Evolutionary conservation across 2,329 filamentous ascomycete genomes (phyloP).

Genomic region (Chlorencoelia australis): DNA sequence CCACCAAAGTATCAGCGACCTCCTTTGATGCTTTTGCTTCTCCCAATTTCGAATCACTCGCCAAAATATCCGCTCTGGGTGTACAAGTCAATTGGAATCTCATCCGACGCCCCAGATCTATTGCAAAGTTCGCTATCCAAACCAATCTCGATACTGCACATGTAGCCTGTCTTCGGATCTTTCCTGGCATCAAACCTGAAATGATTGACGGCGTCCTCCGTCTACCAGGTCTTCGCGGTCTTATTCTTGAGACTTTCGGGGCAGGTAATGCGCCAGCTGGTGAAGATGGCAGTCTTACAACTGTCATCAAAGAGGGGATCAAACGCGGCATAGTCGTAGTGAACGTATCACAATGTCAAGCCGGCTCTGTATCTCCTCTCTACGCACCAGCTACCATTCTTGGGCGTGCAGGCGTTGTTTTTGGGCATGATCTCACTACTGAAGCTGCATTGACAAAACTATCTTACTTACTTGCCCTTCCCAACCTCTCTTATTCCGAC

Average conservation of each 20-base stretch:
- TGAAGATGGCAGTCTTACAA: constrained; percentile 45
- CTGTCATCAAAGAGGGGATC: constrained; percentile 53
- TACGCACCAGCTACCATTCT: constrained; percentile 52
- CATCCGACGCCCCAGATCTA: constrained; percentile 45
- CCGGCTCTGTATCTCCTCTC: constrained; percentile 44
- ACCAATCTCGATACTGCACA: constrained; percentile 53
- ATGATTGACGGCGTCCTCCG: constrained; percentile 60
- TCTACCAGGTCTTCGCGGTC: constrained; percentile 50
- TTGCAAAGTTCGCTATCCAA: constrained; percentile 51
- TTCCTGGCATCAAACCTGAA: constrained; percentile 61
- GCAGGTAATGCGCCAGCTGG: constrained; percentile 62
- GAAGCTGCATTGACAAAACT: constrained; percentile 36
- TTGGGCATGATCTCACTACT: constrained; percentile 58
- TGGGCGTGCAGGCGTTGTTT: constrained; percentile 56
- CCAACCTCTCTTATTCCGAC: constrained; percentile 45
- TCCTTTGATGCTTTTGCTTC: constrained; percentile 60
- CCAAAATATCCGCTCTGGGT: constrained; percentile 48
- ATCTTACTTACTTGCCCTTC: constrained; percentile 44
- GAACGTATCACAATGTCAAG: constrained; percentile 56
- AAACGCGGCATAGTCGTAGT: constrained; percentile 60
- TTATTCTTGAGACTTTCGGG: constrained; percentile 64
- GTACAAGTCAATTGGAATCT: constrained; percentile 55
- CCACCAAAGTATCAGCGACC: constrained; percentile 59
- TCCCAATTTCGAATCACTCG: constrained; percentile 55
- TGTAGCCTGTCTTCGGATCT: constrained; percentile 61